Evolutionary conservation across 1,284 basidiomycete genomes (phyloP).

Genomic region (Ceratobasidium sp.): DNA sequence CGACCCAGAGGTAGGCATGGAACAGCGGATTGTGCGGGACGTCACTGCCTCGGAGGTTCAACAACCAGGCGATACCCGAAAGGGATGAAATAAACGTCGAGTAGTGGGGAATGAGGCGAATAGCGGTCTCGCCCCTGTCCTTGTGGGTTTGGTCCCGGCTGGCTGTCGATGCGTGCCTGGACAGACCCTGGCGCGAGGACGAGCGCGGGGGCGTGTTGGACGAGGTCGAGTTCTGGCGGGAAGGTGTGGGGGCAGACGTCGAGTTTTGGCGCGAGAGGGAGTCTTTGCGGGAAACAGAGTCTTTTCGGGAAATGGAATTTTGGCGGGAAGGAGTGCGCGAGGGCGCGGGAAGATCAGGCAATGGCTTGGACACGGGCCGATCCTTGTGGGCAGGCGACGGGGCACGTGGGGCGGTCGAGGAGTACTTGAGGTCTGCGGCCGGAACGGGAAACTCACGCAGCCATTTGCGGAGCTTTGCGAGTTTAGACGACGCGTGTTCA

Average conservation of each 20-base stretch:
- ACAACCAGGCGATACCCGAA: constrained; percentile 65
- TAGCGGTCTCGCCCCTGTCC: not conserved
- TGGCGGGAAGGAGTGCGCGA: constrained; percentile 3
- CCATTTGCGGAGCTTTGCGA: constrained; percentile 44
- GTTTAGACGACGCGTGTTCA: constrained; percentile 43
- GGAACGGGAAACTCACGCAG: constrained; percentile 22
- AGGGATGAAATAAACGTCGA: constrained; percentile 26
- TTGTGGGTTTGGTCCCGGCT: not conserved
- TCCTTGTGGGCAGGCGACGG: not conserved
- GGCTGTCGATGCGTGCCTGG: not conserved
- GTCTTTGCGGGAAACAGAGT: too few relatives aligned
- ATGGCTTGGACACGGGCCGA: constrained; percentile 1
- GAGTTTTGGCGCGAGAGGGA: constrained; percentile 2
- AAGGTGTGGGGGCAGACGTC: not conserved
- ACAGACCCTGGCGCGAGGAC: not conserved
- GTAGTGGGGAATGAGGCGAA: constrained; percentile 10
- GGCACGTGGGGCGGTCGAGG: not conserved
- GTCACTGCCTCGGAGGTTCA: constrained; percentile 86
- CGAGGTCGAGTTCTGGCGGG: not conserved
- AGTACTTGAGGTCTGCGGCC: constrained; percentile 16
- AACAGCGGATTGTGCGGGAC: constrained; percentile 89
- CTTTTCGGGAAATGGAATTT: too few relatives aligned
- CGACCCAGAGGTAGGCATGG: constrained; percentile 81
- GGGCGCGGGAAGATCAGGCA: not conserved
- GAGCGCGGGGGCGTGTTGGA: not conserved